These are phyloP conservation scores for Heliamphora pulchella DNA, from an alignment of 179 eudicot genomes.

Conservation along the genomic window DNA sequence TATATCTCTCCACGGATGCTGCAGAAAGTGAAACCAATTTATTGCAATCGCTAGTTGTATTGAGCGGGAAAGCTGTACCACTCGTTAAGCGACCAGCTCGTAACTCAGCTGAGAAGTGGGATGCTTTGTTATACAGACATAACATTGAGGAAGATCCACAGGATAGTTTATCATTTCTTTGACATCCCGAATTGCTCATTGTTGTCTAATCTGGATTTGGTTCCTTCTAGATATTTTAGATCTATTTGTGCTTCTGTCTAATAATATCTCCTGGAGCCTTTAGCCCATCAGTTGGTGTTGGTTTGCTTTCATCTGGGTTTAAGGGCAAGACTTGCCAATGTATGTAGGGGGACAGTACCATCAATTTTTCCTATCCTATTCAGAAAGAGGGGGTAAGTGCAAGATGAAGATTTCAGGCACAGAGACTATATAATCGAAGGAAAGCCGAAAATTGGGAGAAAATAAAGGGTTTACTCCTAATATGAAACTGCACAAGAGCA, in stretches of 20 bases:
- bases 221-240: background rate
- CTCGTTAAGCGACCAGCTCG: slow-evolving; percentile 74
- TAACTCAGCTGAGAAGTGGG: slow-evolving; percentile 90
- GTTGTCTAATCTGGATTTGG: background rate
- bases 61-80: slow-evolving; percentile 70
- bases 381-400: background rate
- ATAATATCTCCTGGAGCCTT: background rate
- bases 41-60: slow-evolving; percentile 60
- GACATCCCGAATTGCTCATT: slow-evolving; percentile 2
- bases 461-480: background rate
- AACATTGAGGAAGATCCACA: slow-evolving; percentile 67
- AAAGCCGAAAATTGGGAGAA: background rate
- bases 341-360: background rate
- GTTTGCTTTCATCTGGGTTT: background rate
- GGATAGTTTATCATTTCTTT: slow-evolving; percentile 37
- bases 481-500: background rate
- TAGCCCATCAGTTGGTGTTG: background rate
- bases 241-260: background rate
- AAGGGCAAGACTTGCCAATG: background rate
- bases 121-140: slow-evolving; percentile 86
- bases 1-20: slow-evolving; percentile 97
- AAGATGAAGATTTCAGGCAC: background rate
- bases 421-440: background rate
- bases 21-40: slow-evolving; percentile 89
- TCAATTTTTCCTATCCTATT: background rate